These are phyloP conservation scores for Plasmodium cynomolgi DNA, from an alignment of 169 alveolate genomes.

Conservation along the genomic window DNA sequence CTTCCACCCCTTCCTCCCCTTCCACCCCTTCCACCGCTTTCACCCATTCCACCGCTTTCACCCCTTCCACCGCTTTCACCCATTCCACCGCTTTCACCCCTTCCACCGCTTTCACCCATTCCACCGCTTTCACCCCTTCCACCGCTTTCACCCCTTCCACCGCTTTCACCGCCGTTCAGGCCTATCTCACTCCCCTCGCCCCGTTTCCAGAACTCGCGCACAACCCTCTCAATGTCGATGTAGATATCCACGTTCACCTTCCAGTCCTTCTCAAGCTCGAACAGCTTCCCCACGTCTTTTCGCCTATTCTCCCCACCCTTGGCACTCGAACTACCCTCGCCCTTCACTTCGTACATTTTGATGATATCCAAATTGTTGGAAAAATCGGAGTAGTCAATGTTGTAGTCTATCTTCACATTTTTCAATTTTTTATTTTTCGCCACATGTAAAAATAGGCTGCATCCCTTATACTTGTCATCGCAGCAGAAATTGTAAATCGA, in stretches of 20 bases:
- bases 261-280: slow-evolving; percentile 62
- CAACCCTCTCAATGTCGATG: slow-evolving; percentile 32
- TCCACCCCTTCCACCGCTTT: neutral
- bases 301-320: neutral
- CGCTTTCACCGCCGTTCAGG: neutral
- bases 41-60: neutral
- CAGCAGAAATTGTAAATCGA: slow-evolving; percentile 62
- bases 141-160: neutral
- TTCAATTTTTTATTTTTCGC: slow-evolving; percentile 44
- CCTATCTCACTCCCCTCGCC: neutral
- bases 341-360: slow-evolving; percentile 51
- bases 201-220: slow-evolving; percentile 20
- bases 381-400: slow-evolving; percentile 40
- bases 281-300: slow-evolving; percentile 18
- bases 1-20: too few relatives aligned
- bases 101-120: neutral
- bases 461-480: slow-evolving; percentile 64
- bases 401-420: slow-evolving; percentile 41
- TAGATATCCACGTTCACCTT: slow-evolving; percentile 40
- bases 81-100: neutral
- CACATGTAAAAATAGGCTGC: slow-evolving; percentile 44
- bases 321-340: neutral
- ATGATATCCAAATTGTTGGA: slow-evolving; percentile 48
- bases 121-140: neutral
- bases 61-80: neutral